Base-by-base conservation (phyloP, 305 asterid genomes). In the Caryopteris hybrid region DNA sequence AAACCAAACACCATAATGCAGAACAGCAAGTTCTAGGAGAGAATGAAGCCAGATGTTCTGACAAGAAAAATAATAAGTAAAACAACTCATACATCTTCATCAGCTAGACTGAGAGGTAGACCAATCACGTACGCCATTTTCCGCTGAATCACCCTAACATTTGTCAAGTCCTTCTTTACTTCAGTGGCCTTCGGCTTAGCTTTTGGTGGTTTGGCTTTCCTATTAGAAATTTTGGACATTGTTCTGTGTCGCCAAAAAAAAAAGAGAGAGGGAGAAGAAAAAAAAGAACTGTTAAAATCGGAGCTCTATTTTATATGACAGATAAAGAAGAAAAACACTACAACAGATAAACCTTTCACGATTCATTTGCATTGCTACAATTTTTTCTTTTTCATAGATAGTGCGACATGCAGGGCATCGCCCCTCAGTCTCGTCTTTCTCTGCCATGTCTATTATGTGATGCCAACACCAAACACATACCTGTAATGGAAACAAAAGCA, bases 391-490 rank as follows among this genome's bases (percentile, higher is more conserved):
- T 66, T 91, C 93, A 61, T 94, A 94, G 66, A 86, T 76, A 31
- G 84, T 52, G 61, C 97, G 86, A 70, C 99, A 94, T 50, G 96
- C 96, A 79, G 99, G 99, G 83, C 99, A 94, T 43, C 95, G 89
- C 42, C 97, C 99, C 86, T 87, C 99, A 13, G 83, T 47, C 71
- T 76, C 87, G 67, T 91, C 92, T 79, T 93, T 94, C 81, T 82
- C 96, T 82, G 97, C 97, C 96, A 93, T 86, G 83, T 87, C 97
- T 72, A 94, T 94, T 74, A 94, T 81, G 78, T 91, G 97, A 82
- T 94, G 96, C 96, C 96, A 94, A 83, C 99, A 94, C 97, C 97
- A 94, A 79, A 91, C 88, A 81, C 99, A 94, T 61, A 91, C 80
- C 99, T 94, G 83, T 38, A 72, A 52, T 1, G 42, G 22, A 67